Evolutionary conservation across 2,329 filamentous ascomycete species (phyloP), one percentile per base, ranked within the genome.

Genomic region (Tolypocladium cylindrosporum): DNA sequence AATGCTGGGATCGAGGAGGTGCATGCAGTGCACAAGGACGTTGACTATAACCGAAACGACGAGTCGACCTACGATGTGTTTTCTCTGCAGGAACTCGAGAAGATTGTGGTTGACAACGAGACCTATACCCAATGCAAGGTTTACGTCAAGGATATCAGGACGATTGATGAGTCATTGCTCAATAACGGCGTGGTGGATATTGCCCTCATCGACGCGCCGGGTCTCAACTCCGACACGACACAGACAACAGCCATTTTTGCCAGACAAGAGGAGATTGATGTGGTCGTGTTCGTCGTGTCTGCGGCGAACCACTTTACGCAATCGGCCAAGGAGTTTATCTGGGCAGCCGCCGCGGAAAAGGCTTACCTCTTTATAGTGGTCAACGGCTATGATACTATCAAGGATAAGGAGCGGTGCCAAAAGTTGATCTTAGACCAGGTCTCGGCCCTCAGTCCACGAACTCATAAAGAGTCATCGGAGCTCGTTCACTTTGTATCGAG

Each of bases 341-440:
- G 90, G 79, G 93, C 93, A 55, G 94, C 94, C 1, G 94, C 94
- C 0, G 86, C 93, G 45, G 94, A 99, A 69, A 99, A 99, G 74
- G 93, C 94, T 0, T 99, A 99, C 69, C 92, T 99, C 61, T 99
- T 99, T 72, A 96, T 99, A 72, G 94, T 99, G 16, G 94, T 99
- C 64, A 99, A 99, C 70, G 92, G 93, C 21, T 99, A 91, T 67
- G 94, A 99, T 73, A 88, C 89, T 61, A 97, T 99, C 66, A 83
- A 88, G 62, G 92, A 97, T 72, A 94, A 97, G 76, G 81, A 90
- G 60, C 82, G 93, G 59, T 97, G 93, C 71, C 84, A 96, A 71
- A 91, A 94, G 68, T 89, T 91, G 84, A 94, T 99, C 55, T 72
- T 99, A 59, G 91, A 97, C 66, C 93, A 97, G 72, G 87, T 99